Base-by-base conservation (phyloP, 1,284 basidiomycete species). In the Prillingera fragicola region DNA sequence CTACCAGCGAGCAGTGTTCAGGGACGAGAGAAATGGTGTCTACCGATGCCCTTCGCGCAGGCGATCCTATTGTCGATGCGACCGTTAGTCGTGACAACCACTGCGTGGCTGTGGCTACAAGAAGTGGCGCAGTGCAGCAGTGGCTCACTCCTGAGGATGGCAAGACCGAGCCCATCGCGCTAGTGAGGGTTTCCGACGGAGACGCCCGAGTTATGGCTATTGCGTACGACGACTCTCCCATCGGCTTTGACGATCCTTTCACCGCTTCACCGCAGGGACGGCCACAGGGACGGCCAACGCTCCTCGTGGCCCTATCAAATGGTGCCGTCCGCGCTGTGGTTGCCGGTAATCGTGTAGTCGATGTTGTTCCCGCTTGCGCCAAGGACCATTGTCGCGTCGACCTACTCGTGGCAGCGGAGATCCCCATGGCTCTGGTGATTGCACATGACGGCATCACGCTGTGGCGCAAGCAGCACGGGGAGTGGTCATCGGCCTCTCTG, bases 1-100 rank as follows among this genome's bases (percentile, higher is more conserved):
- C 38, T 6, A 41, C 46, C 8, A 41, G 38, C 8, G 52, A 51
- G 3, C 37, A 32, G 5, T 23, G 27, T 1, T 45, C 56, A 7
- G 67, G 65, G n/a, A 58, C 54, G 5, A 45, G 62, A 10, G 60
- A 62, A 32, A 45, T 51, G 13, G 28, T 62, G 3, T 24, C 43
- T 2, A 43, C 43, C 9, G 25, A 26, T 5, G 32, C 14, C 14
- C 37, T 57, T 8, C 39, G 40, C 19, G 36, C 26, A 25, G 50
- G 50, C 14, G 55, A 56, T 37, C 49, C 53, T 0, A 52, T 66
- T 23, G 53, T 59, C 9, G 55, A 51, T 1, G 56, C 52, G 5
- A 38, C 52, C 7, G 44, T 67, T 9, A 47, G 39, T 35, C 21
- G 24, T 3, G 50, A 46, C 25, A 13, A 40, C 25, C 24, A 33